Evolutionary conservation across 2,329 filamentous ascomycete genomes (phyloP).

Genomic region (Shiraia bambusicola): DNA sequence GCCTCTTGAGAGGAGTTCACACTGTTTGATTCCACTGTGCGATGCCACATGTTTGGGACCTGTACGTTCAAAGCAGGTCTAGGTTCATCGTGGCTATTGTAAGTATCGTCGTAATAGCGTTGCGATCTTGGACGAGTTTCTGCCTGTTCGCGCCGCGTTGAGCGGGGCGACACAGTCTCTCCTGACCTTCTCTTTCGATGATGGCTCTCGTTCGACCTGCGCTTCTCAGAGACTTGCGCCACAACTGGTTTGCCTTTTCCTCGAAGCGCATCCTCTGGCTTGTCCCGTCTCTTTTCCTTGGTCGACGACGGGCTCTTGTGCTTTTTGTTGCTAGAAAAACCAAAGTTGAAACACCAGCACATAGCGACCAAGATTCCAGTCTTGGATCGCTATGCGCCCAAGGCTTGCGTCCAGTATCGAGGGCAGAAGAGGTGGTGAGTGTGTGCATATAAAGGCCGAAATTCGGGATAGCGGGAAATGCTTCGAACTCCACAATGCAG

Average conservation of each 20-base stretch:
- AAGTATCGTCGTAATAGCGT: constrained; percentile 16
- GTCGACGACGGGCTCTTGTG: constrained; percentile 29
- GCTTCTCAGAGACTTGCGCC: constrained; percentile 34
- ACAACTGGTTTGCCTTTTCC: constrained; percentile 26
- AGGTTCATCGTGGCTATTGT: constrained; percentile 21
- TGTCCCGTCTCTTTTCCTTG: constrained; percentile 36
- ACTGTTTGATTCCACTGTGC: constrained; percentile 25
- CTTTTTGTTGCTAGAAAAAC: constrained; percentile 34
- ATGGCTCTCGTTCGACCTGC: constrained; percentile 27
- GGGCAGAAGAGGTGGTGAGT: constrained; percentile 16
- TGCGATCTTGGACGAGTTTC: constrained; percentile 23
- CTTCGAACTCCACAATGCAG: constrained; percentile 22
- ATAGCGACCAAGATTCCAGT: constrained; percentile 33
- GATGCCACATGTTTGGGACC: constrained; percentile 33
- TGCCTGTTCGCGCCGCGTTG: constrained; percentile 26
- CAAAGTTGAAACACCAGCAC: constrained; percentile 43
- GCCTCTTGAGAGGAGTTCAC: constrained; percentile 38
- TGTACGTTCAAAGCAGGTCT: constrained; percentile 28
- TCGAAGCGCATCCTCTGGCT: constrained; percentile 24
- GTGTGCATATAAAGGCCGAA: constrained; percentile 28
- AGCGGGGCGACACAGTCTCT: constrained; percentile 25
- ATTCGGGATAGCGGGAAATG: constrained; percentile 26
- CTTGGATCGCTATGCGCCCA: constrained; percentile 31
- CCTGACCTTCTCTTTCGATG: constrained; percentile 27
- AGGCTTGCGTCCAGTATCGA: constrained; percentile 16